A percentile compares a stretch with the other conserved stretches of the same genome.
These are phyloP conservation scores for Eurotiales sp. DNA, from an alignment of 2,329 filamentous ascomycete species.

Conservation along the genomic window DNA sequence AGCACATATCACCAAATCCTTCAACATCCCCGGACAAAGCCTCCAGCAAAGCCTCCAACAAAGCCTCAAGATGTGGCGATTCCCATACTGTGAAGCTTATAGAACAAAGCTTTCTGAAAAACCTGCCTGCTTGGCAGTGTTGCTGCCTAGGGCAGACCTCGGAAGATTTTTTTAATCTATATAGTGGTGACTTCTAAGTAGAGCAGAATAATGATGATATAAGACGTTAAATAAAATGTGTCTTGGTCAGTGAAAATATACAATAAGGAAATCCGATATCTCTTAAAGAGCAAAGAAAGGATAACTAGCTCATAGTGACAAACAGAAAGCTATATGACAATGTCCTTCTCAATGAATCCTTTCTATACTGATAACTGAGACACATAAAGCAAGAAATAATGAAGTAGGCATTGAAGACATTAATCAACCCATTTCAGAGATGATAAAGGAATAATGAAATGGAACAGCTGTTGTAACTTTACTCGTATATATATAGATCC, in stretches of 20 bases:
- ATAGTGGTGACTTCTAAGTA: background rate
- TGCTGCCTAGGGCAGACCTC: background rate
- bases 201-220: background rate
- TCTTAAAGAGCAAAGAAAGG: background rate
- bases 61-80: slow-evolving; percentile 4
- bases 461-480: background rate
- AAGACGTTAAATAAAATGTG: background rate
- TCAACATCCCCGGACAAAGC: slow-evolving; percentile 19
- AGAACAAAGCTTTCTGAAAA: slow-evolving; percentile 5
- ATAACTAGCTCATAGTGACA: background rate
- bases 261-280: background rate
- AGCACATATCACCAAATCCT: background rate
- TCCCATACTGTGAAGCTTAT: slow-evolving; percentile 5
- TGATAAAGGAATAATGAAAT: slow-evolving; percentile 1
- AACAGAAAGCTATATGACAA: background rate
- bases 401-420: background rate
- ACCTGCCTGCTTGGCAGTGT: slow-evolving; percentile 2
- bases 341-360: background rate
- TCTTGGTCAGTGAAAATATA: background rate
- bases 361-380: background rate
- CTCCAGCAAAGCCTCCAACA: slow-evolving; percentile 7
- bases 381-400: slow-evolving; percentile 3
- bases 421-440: slow-evolving; percentile 1
- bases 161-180: background rate
- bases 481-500: slow-evolving; percentile 4